Conservation (phyloP, 148 eudicot genomes). For the Hydrangea macrophylla region DNA sequence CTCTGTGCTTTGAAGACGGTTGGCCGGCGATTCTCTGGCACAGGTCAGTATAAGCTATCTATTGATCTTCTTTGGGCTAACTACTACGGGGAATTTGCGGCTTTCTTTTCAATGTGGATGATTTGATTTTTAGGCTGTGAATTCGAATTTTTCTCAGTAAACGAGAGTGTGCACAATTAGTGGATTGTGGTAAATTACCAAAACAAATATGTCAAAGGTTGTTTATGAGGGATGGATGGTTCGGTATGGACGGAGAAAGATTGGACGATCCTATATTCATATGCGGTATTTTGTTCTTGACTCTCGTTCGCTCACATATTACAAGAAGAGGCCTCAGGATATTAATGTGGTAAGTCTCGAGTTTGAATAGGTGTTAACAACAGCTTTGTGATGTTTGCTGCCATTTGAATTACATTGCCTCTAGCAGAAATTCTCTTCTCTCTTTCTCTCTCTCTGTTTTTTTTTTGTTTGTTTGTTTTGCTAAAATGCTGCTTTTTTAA, state of each 20-base stretch:
- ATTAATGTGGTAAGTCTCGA: conserved; percentile 59
- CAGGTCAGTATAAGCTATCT: background rate
- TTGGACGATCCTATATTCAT: conserved; percentile 91
- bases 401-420: background rate
- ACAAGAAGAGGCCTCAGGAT: conserved; percentile 95
- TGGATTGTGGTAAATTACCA: conserved; percentile 14
- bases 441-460: too few relatives aligned
- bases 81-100: background rate
- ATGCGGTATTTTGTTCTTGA: conserved; percentile 96
- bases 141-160: background rate
- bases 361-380: background rate
- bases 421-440: too few relatives aligned
- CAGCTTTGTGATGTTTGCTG: background rate
- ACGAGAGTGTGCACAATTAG: conserved; percentile 16
- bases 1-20: background rate
- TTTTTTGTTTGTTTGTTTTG: background rate
- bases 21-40: too few relatives aligned
- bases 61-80: background rate
- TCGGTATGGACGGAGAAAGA: conserved; percentile 86
- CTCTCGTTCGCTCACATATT: conserved; percentile 77
- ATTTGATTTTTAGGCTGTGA: background rate
- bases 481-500: too few relatives aligned
- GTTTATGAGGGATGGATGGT: conserved; percentile 99
- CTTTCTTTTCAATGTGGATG: background rate
- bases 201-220: conserved; percentile 55